phyloP scores from a whole-genome alignment of 179 eudicot genomes.

The Gypsophila paniculata region DNA sequence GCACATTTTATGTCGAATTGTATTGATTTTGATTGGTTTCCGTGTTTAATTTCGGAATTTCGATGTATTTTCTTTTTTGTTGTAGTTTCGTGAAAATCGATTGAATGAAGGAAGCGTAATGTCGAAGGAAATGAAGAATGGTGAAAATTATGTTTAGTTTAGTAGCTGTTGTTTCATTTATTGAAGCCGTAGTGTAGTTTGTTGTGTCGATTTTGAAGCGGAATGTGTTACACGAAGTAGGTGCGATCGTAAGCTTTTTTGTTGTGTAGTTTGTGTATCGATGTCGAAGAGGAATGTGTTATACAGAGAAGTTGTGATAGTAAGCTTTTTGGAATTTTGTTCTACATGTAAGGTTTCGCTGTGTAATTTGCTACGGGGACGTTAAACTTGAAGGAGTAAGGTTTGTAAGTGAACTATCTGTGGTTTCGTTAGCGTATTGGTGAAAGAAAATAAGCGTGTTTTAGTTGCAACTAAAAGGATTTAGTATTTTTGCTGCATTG shows the following conservation, averaged over 20 bases:
- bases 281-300: background rate
- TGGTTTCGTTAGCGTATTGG: background rate
- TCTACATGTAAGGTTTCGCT: background rate
- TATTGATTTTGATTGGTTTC: background rate
- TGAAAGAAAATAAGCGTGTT: too few species aligned
- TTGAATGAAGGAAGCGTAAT: background rate
- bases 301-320: background rate
- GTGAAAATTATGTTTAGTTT: background rate
- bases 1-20: background rate
- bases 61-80: background rate
- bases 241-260: too few species aligned
- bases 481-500: too few species aligned
- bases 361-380: background rate
- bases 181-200: background rate
- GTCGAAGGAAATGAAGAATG: background rate
- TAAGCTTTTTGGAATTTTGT: background rate
- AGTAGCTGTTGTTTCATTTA: background rate
- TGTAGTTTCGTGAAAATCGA: background rate
- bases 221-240: background rate
- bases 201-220: background rate
- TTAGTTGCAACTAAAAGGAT: too few species aligned
- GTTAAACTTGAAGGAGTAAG: background rate
- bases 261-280: background rate
- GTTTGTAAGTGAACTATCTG: background rate
- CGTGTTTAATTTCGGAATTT: background rate